Evolutionary conservation across 768 basidiomycete genomes (phyloP), one percentile per base, ranked within the genome.

Genomic region (Kwoniella mangroviensis): DNA sequence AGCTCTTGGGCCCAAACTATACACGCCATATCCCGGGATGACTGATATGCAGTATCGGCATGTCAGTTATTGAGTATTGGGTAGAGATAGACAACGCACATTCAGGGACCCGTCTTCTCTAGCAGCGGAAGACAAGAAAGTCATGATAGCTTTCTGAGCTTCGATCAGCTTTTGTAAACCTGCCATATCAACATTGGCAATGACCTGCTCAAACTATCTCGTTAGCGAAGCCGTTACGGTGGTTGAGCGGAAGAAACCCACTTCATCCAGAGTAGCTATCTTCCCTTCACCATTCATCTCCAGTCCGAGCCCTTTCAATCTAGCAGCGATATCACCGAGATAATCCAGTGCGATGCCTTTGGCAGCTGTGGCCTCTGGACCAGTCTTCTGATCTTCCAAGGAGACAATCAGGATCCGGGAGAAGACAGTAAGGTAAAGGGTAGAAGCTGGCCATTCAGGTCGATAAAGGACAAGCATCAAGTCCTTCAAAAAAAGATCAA

Each of bases 401-500:
- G 91, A 90, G 3, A 90, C 85, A 24, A 95, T 90, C 92, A 98
- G 92, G 74, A 90, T 90, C 79, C 90, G 91, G 72, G 90, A 91
- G 7, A 90, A 88, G 57, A 97, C 90, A 54, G 87, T 88, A 45
- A 98, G 84, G 49, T 97, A 85, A 19, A 97, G 83, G 53, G 89
- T 87, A 1, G 97, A 92, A 11, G 92, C 95, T 6, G 97, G 97
- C 94, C 96, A 99, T 83, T 99, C 97, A 0, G 97, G 95, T 89
- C 92, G 92, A 80, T 91, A 94, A 6, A 98, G 85, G 21, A 97
- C 94, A 10, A 88, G 87, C 24, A 98, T 86, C 24, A 97, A 85
- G 79, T 99, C 97, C 1, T 89, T 89, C 52, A 98, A 89, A 12
- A 98, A 85, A 75, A 92, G 92, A 78, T 98, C 96, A 69, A 98